Percentiles rank a stretch among this genome's conserved stretches.
Evolutionary conservation across 352 stramenopile species (phyloP).

Genomic region (Plasmopara viticola): DNA sequence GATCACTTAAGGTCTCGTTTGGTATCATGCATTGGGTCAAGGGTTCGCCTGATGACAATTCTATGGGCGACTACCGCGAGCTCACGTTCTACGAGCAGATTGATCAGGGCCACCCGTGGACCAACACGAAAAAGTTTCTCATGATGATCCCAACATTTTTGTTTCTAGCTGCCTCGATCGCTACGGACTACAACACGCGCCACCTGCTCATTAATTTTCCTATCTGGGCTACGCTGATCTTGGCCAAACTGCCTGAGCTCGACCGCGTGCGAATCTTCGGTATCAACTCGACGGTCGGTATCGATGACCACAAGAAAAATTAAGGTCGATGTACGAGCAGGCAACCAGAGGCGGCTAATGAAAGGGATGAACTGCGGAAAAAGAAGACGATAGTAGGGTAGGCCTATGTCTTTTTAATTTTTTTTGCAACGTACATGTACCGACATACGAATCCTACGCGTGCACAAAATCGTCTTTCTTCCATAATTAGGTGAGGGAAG

Average conservation of each 20-base stretch:
- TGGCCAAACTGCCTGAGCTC: conserved; percentile 91
- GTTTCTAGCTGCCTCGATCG: conserved; percentile 79
- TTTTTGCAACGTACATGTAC: conserved; percentile 11
- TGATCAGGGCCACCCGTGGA: conserved; percentile 88
- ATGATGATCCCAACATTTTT: conserved; percentile 91
- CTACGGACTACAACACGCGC: conserved; percentile 84
- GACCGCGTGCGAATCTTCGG: conserved; percentile 93
- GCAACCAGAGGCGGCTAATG: conserved; percentile 1
- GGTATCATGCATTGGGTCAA: conserved; percentile 95
- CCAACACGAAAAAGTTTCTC: conserved; percentile 91
- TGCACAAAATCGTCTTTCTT: conserved; percentile 15
- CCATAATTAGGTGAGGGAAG: background rate
- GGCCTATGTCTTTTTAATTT: conserved; percentile 18
- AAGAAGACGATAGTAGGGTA: conserved; percentile 13
- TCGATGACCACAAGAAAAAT: conserved; percentile 86
- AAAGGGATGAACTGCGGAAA: background rate
- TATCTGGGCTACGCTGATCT: conserved; percentile 87
- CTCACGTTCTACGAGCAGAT: conserved; percentile 96
- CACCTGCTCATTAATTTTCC: conserved; percentile 88
- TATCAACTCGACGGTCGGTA: conserved; percentile 94
- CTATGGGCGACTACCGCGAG: conserved; percentile 90
- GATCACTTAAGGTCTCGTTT: conserved; percentile 70
- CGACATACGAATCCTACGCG: conserved; percentile 6
- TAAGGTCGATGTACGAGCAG: conserved; percentile 2
- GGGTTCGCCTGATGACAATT: conserved; percentile 89